Evolutionary conservation across 2,329 filamentous ascomycete genomes (phyloP).

Genomic region (Colletotrichum sp.): DNA sequence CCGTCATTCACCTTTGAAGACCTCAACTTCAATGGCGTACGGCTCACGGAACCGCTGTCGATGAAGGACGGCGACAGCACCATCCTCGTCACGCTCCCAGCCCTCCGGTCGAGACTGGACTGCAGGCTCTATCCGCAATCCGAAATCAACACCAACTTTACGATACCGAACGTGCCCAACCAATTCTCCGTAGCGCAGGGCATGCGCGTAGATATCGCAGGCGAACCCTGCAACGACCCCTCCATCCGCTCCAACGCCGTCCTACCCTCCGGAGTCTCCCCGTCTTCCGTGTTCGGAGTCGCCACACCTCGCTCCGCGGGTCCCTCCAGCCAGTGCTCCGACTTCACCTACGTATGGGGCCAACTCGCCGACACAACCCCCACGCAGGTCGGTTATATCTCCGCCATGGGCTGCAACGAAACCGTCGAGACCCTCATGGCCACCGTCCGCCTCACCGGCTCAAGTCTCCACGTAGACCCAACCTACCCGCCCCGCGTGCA

Average conservation of each 20-base stretch:
- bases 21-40: constrained; percentile 26
- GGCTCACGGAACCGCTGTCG: neutral
- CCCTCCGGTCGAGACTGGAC: constrained; percentile 34
- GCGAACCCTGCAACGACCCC: constrained; percentile 22
- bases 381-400: constrained; percentile 32
- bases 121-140: constrained; percentile 27
- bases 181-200: neutral
- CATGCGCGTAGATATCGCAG: constrained; percentile 25
- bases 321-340: constrained; percentile 29
- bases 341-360: constrained; percentile 42
- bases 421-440: constrained; percentile 33
- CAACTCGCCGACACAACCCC: constrained; percentile 28
- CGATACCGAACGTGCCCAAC: constrained; percentile 14
- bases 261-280: constrained; percentile 3
- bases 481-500: constrained; percentile 29
- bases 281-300: constrained; percentile 27
- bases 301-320: constrained; percentile 18
- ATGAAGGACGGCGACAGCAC: constrained; percentile 10
- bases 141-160: constrained; percentile 28
- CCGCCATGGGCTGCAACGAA: constrained; percentile 43
- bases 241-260: constrained; percentile 24
- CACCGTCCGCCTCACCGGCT: constrained; percentile 26
- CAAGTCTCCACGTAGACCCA: constrained; percentile 30
- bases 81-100: constrained; percentile 31
- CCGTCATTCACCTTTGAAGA: constrained; percentile 40